phyloP scores from a whole-genome alignment of 1,284 basidiomycete species.

The Chalciporus sp. region DNA sequence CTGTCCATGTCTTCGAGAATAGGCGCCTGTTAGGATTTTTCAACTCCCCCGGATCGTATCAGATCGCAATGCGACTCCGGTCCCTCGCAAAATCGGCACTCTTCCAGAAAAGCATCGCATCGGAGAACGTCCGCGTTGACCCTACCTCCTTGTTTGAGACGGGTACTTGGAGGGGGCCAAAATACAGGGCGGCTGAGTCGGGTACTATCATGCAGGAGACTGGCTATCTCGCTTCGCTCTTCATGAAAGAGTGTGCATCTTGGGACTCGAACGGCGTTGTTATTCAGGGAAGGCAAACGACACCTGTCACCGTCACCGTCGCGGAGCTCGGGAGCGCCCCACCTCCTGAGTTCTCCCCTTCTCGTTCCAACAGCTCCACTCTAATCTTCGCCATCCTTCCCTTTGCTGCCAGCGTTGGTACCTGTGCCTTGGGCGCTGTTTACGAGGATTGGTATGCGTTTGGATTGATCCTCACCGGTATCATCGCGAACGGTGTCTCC shows the following conservation, averaged over 20 bases:
- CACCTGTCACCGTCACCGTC: conserved; percentile 24
- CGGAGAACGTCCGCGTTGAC: conserved; percentile 9
- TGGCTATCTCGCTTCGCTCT: conserved; percentile 17
- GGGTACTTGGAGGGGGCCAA: conserved; percentile 16
- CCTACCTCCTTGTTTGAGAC: conserved; percentile 19
- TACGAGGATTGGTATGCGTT: conserved; percentile 30
- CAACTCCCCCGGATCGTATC: conserved; percentile 30
- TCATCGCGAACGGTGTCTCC: conserved; percentile 30
- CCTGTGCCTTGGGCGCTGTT: conserved; percentile 22
- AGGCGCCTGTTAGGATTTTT: conserved; percentile 30
- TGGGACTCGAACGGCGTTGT: not conserved
- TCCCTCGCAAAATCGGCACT: conserved; percentile 17
- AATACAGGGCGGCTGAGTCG: conserved; percentile 12
- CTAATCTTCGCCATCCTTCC: conserved; percentile 19
- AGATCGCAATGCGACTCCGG: conserved; percentile 22
- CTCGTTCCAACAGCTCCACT: conserved; percentile 12
- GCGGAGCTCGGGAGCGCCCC: conserved; percentile 15
- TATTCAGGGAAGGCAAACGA: conserved; percentile 22
- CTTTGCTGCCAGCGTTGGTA: conserved; percentile 20
- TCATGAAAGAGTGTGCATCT: conserved; percentile 17
- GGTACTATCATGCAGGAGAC: conserved; percentile 21
- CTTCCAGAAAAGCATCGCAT: conserved; percentile 10
- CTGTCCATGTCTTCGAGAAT: conserved; percentile 21
- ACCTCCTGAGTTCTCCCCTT: conserved; percentile 4
- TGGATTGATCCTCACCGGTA: conserved; percentile 32